phyloP scores from a whole-genome alignment of 169 alveolate genomes.

The Ophryocystis elektroscirrha region DNA sequence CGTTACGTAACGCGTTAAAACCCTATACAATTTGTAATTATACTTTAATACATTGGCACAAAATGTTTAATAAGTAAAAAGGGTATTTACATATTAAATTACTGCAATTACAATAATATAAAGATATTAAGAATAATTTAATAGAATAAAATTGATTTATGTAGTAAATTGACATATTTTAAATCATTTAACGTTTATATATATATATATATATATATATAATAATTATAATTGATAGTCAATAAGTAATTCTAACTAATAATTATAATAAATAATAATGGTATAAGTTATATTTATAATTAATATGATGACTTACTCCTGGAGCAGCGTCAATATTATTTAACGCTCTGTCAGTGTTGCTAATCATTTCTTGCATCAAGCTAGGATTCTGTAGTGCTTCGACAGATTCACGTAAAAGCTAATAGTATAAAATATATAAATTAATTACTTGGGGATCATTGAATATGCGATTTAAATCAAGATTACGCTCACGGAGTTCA shows the following conservation, averaged over 20 bases:
- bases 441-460: constrained; percentile 29
- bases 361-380: constrained; percentile 31
- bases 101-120: no score
- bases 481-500: constrained; percentile 29
- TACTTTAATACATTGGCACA: background rate
- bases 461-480: constrained; percentile 26
- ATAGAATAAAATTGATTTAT: no score
- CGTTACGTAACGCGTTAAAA: constrained; percentile 28
- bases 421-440: no score
- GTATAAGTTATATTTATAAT: background rate
- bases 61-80: background rate
- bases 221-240: no score
- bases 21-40: constrained; percentile 14
- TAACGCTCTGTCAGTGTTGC: constrained; percentile 34
- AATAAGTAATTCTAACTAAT: background rate
- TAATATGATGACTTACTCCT: constrained; percentile 10
- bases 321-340: constrained; percentile 35
- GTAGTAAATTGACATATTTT: no score
- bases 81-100: background rate
- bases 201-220: no score
- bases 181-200: no score
- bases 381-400: constrained; percentile 28
- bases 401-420: constrained; percentile 23
- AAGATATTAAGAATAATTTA: no score
- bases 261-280: background rate